These are phyloP conservation scores for Ziziphus jujuba DNA, from an alignment of 306 rosid genomes.

Conservation along the genomic window DNA sequence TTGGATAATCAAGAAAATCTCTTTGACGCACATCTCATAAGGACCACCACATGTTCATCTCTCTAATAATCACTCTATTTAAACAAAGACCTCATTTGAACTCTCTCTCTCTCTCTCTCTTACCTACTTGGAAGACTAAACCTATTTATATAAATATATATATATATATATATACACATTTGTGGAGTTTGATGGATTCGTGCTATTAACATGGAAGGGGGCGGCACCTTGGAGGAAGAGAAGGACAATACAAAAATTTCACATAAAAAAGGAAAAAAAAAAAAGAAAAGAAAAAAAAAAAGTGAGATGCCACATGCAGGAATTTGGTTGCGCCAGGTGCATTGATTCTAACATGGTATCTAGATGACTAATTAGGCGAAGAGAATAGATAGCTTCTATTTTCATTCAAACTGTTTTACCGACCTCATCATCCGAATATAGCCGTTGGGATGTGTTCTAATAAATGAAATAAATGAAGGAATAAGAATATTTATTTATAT, in stretches of 20 bases:
- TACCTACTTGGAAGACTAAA: conserved; percentile 25
- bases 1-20: too few relatives aligned
- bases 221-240: conserved; percentile 63
- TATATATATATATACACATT: not conserved
- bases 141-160: not conserved
- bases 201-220: conserved; percentile 34
- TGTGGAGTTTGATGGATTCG: conserved; percentile 35
- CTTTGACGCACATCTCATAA: too few relatives aligned
- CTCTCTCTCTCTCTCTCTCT: not conserved
- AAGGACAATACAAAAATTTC: not conserved
- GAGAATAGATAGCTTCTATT: conserved; percentile 19
- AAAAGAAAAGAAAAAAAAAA: too few relatives aligned
- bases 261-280: conserved; percentile 4
- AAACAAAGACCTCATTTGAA: too few relatives aligned
- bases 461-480: conserved; percentile 3
- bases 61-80: not conserved
- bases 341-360: conserved; percentile 39
- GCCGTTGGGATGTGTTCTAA: conserved; percentile 18
- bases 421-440: conserved; percentile 35
- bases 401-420: conserved; percentile 34
- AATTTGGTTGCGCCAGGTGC: conserved; percentile 58
- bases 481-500: not conserved
- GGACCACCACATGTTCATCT: conserved; percentile 21
- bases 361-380: conserved; percentile 20
- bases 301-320: conserved; percentile 52